phyloP scores from a whole-genome alignment of 2,329 filamentous ascomycete genomes.

The Pseudophaeomoniella oleicola region DNA sequence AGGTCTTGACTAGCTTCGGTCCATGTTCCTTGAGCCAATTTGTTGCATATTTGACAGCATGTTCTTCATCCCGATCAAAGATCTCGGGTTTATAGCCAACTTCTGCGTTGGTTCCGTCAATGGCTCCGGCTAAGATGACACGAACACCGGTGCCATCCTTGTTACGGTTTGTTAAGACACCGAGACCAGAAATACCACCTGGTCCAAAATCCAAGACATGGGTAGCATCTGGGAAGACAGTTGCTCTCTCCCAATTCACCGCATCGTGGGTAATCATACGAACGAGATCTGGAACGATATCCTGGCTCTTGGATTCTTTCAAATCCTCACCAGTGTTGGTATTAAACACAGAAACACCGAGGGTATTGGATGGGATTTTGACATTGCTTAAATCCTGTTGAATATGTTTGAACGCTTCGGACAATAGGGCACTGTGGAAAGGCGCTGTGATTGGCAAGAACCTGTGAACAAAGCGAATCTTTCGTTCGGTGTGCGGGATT shows the following conservation, averaged over 20 bases:
- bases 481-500: constrained; percentile 87
- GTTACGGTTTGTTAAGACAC: constrained; percentile 92
- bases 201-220: constrained; percentile 96
- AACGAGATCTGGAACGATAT: constrained; percentile 74
- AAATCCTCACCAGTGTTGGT: constrained; percentile 82
- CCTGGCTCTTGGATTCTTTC: constrained; percentile 51
- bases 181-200: constrained; percentile 89
- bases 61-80: constrained; percentile 89
- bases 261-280: constrained; percentile 89
- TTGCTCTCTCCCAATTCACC: constrained; percentile 93
- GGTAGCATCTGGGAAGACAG: constrained; percentile 75
- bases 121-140: constrained; percentile 85
- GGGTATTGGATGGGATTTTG: constrained; percentile 53
- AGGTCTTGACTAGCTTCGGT: constrained; percentile 80
- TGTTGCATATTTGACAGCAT: constrained; percentile 85
- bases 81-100: constrained; percentile 97
- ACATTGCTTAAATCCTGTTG: constrained; percentile 77
- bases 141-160: constrained; percentile 97
- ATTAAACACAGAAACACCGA: constrained; percentile 78
- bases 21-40: constrained; percentile 98
- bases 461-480: constrained; percentile 89
- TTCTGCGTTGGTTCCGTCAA: constrained; percentile 77
- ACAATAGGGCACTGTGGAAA: constrained; percentile 92
- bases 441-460: constrained; percentile 96
- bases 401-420: constrained; percentile 67